Percentiles rank a stretch among this genome's conserved stretches.
Evolutionary conservation across 1,139 yeast genomes (phyloP).

Genomic region (Geotrichum fermentans): DNA sequence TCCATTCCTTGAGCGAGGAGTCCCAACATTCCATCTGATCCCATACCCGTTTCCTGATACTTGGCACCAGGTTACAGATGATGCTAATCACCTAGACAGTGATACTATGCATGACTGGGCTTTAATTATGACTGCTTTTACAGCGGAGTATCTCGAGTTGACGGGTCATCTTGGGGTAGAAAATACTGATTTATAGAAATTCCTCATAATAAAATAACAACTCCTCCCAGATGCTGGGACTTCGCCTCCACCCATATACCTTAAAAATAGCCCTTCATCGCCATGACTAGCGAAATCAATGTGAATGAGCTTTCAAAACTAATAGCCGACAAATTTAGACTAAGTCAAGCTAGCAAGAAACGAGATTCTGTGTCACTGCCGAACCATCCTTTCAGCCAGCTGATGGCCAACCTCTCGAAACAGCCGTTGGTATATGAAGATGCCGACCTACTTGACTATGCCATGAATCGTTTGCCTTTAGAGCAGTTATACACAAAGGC

Average conservation of each 20-base stretch:
- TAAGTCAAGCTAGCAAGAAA: not conserved
- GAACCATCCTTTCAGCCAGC: slow-evolving; percentile 5
- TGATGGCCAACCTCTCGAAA: slow-evolving; percentile 13
- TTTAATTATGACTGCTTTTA: slow-evolving; percentile 34
- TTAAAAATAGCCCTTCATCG: not conserved
- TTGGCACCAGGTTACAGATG: slow-evolving; percentile 48
- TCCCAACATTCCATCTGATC: slow-evolving; percentile 48
- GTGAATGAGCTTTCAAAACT: slow-evolving; percentile 1
- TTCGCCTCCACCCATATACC: not conserved
- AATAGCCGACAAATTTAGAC: not conserved
- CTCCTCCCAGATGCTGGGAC: not conserved
- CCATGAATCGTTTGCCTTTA: slow-evolving; percentile 39
- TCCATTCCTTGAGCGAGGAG: slow-evolving; percentile 46
- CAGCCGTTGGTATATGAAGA: slow-evolving; percentile 39
- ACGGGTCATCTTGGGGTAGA: slow-evolving; percentile 19
- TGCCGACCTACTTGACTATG: slow-evolving; percentile 36
- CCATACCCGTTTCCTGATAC: slow-evolving; percentile 47
- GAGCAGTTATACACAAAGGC: slow-evolving; percentile 39
- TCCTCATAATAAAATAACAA: not conserved
- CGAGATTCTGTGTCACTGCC: not conserved
- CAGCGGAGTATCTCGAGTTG: slow-evolving; percentile 35
- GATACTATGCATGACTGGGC: slow-evolving; percentile 40
- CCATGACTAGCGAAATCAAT: not conserved
- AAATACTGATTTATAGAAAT: not conserved
- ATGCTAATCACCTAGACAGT: slow-evolving; percentile 36